Base-by-base conservation (phyloP, 768 basidiomycete species). In the Asterophora lycoperdoides region DNA sequence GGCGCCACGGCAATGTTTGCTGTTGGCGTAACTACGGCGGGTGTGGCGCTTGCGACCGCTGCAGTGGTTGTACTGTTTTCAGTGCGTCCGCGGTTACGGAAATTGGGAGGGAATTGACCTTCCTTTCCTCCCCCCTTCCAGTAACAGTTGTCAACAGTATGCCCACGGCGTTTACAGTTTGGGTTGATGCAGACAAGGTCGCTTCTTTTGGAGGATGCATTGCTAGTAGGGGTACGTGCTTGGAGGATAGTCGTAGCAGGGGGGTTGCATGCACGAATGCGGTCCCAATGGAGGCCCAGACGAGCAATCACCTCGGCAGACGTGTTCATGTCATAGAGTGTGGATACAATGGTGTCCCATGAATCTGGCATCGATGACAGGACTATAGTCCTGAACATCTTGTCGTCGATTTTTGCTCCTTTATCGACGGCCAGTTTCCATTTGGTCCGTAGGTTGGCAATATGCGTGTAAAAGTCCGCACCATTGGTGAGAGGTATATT, bases 351-450 rank as follows among this genome's bases (percentile, higher is more conserved):
- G 18, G 28, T 37, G 34, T 61, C 51, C 56, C 60, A 65, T 9
- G 58, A 57, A 18, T 53, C 41, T 7, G 61, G 59, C 1, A 64
- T 48, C 8, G 59, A 60, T 1, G 44, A n/a, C 7, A 64, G 42
- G 19, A 62, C 39, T 19, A 60, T 61, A 15, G 48, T n/a, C 5
- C 55, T 32, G 46, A 62, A 64, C 1, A 46, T 35, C 10, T 32
- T 9, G 34, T 64, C 56, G 4, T n/a, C 20, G 15, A 62, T 51
- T 0, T 34, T 34, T 2, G 56, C 41, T 0, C 64, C 55, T 17
- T 51, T 47, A 8, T 56, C 42, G 10, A 51, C 59, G 20, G 56
- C 57, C 0, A 13, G 19, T 2, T 38, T 46, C 51, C 53, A 54
- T 33, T 62, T 60, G 8, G 33, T 47, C 2, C 40, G 41, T 5